phyloP scores from a whole-genome alignment of 2,329 filamentous ascomycete species.

The Hortaea sp. region DNA sequence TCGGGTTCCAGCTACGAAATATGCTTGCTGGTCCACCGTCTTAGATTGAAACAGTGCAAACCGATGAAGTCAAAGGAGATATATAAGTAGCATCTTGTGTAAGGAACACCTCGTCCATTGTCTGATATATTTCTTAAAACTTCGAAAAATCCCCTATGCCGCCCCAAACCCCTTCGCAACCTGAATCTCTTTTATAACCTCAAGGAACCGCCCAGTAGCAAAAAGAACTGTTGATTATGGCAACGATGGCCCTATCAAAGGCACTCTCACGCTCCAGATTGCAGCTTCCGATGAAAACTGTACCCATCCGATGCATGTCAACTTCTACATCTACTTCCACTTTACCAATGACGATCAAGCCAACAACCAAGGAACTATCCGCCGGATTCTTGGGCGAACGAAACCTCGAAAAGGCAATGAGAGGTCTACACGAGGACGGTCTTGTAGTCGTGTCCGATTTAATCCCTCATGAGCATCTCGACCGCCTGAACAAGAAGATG shows the following conservation, averaged over 20 bases:
- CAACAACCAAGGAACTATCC: neutral
- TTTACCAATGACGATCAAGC: neutral
- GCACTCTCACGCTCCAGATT: no score
- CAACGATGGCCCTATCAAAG: no score
- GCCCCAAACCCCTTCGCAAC: no score
- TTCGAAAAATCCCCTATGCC: no score
- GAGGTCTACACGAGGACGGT: constrained; percentile 32
- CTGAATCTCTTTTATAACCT: no score
- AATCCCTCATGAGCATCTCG: constrained; percentile 42
- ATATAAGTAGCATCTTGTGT: neutral
- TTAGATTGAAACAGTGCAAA: no score
- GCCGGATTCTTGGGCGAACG: neutral
- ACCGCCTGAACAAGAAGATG: constrained; percentile 50
- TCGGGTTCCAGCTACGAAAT: neutral
- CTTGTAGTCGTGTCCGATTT: constrained; percentile 47
- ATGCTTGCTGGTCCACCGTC: neutral
- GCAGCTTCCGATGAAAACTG: neutral
- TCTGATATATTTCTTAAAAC: neutral
- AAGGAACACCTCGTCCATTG: neutral
- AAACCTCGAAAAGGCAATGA: neutral
- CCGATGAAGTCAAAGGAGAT: neutral
- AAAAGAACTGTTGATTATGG: no score
- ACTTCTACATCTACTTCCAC: neutral
- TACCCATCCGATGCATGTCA: neutral
- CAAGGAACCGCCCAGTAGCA: no score